A percentile compares a stretch with the other conserved stretches of the same genome.
phyloP scores from a whole-genome alignment of 1,284 basidiomycete genomes.

The Pyrrhoderma noxium region DNA sequence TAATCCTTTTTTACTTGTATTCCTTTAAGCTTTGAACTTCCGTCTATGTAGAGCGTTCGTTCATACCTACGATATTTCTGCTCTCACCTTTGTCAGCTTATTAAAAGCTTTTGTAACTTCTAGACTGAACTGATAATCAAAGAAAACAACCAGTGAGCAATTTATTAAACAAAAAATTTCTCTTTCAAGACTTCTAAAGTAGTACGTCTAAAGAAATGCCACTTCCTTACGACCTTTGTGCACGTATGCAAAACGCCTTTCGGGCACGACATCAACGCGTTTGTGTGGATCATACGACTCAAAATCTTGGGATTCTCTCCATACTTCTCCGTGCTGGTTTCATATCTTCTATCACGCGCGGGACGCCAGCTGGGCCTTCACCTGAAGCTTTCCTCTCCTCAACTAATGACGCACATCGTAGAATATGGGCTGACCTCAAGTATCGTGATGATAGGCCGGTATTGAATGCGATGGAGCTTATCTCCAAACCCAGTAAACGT shows the following conservation, averaged over 20 bases:
- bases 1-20: no score
- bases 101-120: no score
- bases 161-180: no score
- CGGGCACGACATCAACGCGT: conserved; percentile 71
- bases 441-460: conserved; percentile 83
- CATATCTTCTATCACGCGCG: conserved; percentile 72
- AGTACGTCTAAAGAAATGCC: conserved; percentile 34
- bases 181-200: background rate
- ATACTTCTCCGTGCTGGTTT: conserved; percentile 86
- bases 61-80: no score
- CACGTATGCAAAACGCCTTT: conserved; percentile 83
- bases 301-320: conserved; percentile 76
- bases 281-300: conserved; percentile 69
- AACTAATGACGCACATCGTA: conserved; percentile 44
- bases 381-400: conserved; percentile 54
- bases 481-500: conserved; percentile 68
- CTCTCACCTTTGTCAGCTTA: no score
- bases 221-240: conserved; percentile 75
- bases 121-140: no score
- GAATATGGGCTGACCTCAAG: conserved; percentile 88
- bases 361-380: conserved; percentile 59
- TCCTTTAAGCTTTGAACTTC: no score
- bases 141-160: no score
- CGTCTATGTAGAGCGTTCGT: no score
- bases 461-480: conserved; percentile 62